phyloP scores from a whole-genome alignment of 2,329 filamentous ascomycete genomes.

The Coniochaeta sp. region DNA sequence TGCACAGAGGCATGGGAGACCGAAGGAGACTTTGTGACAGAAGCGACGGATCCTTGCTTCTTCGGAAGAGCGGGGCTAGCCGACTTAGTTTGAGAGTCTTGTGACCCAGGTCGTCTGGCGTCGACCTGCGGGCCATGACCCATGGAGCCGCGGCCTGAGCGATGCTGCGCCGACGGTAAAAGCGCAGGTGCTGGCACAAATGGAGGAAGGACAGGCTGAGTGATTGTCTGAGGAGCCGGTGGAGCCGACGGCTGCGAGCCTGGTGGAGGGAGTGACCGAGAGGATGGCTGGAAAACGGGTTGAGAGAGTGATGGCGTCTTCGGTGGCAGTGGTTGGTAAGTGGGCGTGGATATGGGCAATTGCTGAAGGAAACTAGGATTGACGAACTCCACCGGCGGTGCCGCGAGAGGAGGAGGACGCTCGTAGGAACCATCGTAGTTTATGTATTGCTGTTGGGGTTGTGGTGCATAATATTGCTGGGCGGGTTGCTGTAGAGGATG shows the following conservation, averaged over 20 bases:
- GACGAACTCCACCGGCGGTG: conserved; percentile 20
- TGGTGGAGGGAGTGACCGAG: conserved; percentile 4
- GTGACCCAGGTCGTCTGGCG: conserved; percentile 9
- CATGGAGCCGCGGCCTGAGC: conserved; percentile 3
- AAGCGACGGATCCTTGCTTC: conserved; percentile 12
- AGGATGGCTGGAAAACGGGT: conserved; percentile 13
- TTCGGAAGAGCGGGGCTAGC: conserved; percentile 10
- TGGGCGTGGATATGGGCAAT: conserved; percentile 10
- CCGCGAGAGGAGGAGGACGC: conserved; percentile 8
- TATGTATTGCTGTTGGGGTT: conserved; percentile 4
- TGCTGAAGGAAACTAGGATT: conserved; percentile 16
- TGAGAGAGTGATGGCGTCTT: conserved; percentile 10
- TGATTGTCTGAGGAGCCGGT: conserved; percentile 1
- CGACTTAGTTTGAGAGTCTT: conserved; percentile 7
- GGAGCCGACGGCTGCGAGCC: conserved; percentile 10
- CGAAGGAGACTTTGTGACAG: conserved; percentile 25
- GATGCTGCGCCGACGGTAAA: background rate
- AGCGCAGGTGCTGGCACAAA: background rate
- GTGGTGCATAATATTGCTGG: conserved; percentile 1
- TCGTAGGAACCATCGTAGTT: conserved; percentile 15
- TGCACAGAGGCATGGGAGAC: conserved; percentile 31
- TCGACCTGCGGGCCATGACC: conserved; percentile 7
- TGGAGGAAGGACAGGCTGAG: conserved; percentile 6
- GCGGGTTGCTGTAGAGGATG: background rate
- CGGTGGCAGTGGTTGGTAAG: conserved; percentile 3